phyloP scores from a whole-genome alignment of 2,329 filamentous ascomycete genomes.

The Penicillium nordicum region DNA sequence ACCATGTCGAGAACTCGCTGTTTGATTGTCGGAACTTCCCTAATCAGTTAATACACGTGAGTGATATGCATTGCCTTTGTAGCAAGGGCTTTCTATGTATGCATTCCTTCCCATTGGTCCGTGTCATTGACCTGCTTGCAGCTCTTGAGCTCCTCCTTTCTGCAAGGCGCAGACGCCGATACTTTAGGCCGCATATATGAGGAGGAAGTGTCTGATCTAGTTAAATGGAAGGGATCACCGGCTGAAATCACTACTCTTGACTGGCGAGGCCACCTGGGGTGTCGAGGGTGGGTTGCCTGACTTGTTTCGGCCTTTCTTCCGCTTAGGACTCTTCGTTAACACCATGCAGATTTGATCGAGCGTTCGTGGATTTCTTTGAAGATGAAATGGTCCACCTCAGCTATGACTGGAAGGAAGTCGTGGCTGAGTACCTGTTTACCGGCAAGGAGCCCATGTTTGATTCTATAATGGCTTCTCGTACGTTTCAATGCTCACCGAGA shows the following conservation, averaged over 20 bases:
- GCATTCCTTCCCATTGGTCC: background rate
- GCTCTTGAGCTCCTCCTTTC: constrained; percentile 78
- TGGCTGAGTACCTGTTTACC: constrained; percentile 70
- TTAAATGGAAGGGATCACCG: constrained; percentile 79
- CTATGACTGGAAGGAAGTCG: constrained; percentile 80
- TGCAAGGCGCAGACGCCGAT: constrained; percentile 70
- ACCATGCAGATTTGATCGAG: constrained; percentile 68
- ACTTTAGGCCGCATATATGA: constrained; percentile 82
- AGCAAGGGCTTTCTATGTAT: background rate
- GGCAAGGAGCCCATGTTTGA: constrained; percentile 72
- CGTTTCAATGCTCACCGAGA: constrained; percentile 31
- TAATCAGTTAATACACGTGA: constrained; percentile 76
- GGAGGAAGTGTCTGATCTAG: constrained; percentile 64
- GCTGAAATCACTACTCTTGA: constrained; percentile 78
- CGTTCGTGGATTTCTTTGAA: constrained; percentile 93
- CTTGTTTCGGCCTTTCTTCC: background rate
- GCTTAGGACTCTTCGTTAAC: background rate
- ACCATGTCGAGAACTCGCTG: constrained; percentile 83
- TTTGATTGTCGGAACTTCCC: constrained; percentile 72
- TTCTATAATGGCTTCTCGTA: constrained; percentile 74
- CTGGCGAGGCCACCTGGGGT: constrained; percentile 81
- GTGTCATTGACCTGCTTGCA: constrained; percentile 28
- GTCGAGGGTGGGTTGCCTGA: constrained; percentile 53
- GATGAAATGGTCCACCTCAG: constrained; percentile 73
- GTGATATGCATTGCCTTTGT: constrained; percentile 16